Evolutionary conservation across 352 stramenopile species (phyloP).

Genomic region (Globisporangium canariense): DNA sequence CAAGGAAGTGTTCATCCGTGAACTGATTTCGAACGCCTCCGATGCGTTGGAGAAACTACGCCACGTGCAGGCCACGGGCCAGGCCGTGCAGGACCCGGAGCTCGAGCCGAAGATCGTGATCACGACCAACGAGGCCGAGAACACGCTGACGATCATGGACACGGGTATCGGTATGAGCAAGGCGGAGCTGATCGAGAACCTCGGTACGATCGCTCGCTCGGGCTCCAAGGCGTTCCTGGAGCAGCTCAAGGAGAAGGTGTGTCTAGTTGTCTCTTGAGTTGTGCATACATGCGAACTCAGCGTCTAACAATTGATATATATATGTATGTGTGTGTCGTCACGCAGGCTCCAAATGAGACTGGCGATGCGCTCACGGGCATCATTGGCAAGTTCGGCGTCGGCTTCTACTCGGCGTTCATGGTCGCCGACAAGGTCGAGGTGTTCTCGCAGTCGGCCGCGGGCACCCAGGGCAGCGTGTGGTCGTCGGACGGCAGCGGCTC

Average conservation of each 20-base stretch:
- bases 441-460: constrained; percentile 73
- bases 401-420: constrained; percentile 99
- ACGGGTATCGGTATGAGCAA: constrained; percentile 98
- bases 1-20: constrained; percentile 99
- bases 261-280: background rate
- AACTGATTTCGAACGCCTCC: constrained; percentile 98
- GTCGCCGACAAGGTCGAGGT: constrained; percentile 96
- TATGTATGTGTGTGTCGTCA: background rate
- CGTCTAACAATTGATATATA: background rate
- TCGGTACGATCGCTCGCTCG: constrained; percentile 98
- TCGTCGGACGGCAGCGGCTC: constrained; percentile 80
- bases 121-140: constrained; percentile 92
- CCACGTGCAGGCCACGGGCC: constrained; percentile 86
- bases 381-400: constrained; percentile 99
- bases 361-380: constrained; percentile 87
- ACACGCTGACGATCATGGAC: constrained; percentile 97
- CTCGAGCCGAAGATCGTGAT: constrained; percentile 96
- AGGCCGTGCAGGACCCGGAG: constrained; percentile 71
- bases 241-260: constrained; percentile 82
- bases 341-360: constrained; percentile 43
- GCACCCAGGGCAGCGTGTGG: constrained; percentile 59
- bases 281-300: background rate
- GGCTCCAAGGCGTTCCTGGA: constrained; percentile 97
- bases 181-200: constrained; percentile 95
- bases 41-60: constrained; percentile 99